phyloP scores from a whole-genome alignment of 225 moss, liverwort and hornwort species.

The Straminergon stramineum region DNA sequence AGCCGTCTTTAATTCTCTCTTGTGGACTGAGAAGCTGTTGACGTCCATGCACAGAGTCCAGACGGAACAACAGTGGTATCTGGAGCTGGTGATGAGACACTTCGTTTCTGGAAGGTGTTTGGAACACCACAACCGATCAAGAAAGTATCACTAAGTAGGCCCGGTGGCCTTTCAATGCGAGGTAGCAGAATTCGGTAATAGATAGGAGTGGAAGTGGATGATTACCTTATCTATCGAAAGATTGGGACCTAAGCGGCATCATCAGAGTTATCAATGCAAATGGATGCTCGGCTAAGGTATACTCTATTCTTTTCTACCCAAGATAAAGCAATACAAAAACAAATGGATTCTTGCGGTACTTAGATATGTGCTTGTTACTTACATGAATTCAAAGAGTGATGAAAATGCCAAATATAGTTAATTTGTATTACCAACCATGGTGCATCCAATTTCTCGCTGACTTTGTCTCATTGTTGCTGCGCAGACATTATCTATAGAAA shows the following conservation, averaged over 20 bases:
- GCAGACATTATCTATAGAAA: not conserved
- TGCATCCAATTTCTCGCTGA: not conserved
- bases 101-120: constrained; percentile 92
- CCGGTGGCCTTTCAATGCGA: constrained; percentile 16
- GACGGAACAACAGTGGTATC: constrained; percentile 82
- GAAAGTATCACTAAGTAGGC: not conserved
- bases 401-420: not conserved
- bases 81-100: constrained; percentile 86
- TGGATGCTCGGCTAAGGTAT: not conserved
- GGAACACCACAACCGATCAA: constrained; percentile 28
- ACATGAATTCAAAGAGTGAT: not conserved
- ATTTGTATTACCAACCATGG: not conserved
- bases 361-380: not conserved
- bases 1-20: not conserved
- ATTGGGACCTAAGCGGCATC: not conserved
- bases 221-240: not conserved
- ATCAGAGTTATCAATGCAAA: not conserved
- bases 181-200: constrained; percentile 22
- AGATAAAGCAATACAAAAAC: not conserved
- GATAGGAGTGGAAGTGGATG: not conserved
- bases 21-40: not conserved
- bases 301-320: not conserved
- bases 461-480: not conserved
- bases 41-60: constrained; percentile 39
- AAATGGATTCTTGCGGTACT: not conserved